Evolutionary conservation across 1,284 basidiomycete genomes (phyloP).

Genomic region (Sporisorium reilianum): DNA sequence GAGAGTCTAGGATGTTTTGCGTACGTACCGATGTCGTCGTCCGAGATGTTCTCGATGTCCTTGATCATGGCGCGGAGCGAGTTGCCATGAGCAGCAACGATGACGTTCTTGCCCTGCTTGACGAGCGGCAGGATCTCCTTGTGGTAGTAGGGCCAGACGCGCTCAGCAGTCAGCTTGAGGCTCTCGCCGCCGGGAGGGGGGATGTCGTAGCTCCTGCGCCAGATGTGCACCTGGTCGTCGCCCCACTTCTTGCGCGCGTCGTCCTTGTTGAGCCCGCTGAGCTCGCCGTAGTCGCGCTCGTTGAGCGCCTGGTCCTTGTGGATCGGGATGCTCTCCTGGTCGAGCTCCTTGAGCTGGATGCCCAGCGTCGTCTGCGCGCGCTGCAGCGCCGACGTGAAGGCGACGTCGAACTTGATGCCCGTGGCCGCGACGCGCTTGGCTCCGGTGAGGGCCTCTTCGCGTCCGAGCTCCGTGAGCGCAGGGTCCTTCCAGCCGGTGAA

Average conservation of each 20-base stretch:
- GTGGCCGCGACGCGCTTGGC: conserved; percentile 66
- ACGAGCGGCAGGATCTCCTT: conserved; percentile 70
- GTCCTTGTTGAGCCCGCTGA: conserved; percentile 71
- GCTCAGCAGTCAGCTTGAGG: conserved; percentile 70
- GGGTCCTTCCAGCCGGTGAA: conserved; percentile 70
- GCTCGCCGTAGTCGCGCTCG: conserved; percentile 71
- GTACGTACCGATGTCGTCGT: conserved; percentile 69
- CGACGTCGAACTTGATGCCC: conserved; percentile 68
- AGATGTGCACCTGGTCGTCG: conserved; percentile 71
- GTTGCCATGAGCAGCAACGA: conserved; percentile 72
- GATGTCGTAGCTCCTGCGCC: conserved; percentile 70
- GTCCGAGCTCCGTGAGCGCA: conserved; percentile 67
- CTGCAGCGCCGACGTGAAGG: conserved; percentile 71
- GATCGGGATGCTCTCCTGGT: conserved; percentile 68
- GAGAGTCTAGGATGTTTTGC: too few species aligned
- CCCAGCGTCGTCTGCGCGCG: conserved; percentile 71
- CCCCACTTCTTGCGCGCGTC: conserved; percentile 71
- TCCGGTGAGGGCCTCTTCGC: conserved; percentile 67
- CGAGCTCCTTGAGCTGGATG: conserved; percentile 70
- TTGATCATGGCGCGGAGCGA: conserved; percentile 71
- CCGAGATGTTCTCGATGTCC: conserved; percentile 69
- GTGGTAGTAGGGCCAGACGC: conserved; percentile 71
- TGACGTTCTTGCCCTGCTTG: conserved; percentile 70
- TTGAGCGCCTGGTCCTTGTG: conserved; percentile 71
- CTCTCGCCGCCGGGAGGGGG: conserved; percentile 71